Base-by-base conservation (phyloP, 495 filamentous ascomycete species). In the Lasiosphaeria miniovina region DNA sequence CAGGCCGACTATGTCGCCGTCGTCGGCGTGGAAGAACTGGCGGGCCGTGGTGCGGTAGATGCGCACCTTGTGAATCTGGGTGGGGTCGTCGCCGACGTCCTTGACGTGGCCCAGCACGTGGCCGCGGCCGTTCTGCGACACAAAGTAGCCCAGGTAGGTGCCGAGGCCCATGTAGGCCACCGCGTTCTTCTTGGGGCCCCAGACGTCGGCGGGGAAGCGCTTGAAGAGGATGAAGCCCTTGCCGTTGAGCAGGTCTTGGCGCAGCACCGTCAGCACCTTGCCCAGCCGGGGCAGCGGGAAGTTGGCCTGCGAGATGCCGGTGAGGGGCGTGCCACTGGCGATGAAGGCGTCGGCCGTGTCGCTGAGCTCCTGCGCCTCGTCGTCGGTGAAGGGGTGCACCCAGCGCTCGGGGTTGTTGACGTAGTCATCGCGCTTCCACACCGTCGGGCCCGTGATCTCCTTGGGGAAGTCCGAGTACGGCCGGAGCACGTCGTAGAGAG, bases 211-310 rank as follows among this genome's bases (percentile, higher is more conserved):
- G 6, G 91, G 91, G 61, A 96, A 84, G 35, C 86, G 85, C 73
- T 92, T 93, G 74, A 94, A 92, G n/a, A 95, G 78, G 61, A 90
- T 88, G 74, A 96, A 96, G 4, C 91, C 91, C 68, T 90, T 93
- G 58, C 90, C 91, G 73, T 94, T 84, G 48, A 95, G 70, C 3
- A 95, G 76, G 61, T 93, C 89, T 7, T 83, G 75, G 36, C 88
- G 84, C 38, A 93, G 77, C 6, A 66, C 71, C 5, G 64, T 67
- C 7, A 94, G 75, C 24, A 84, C 80, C 3, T 60, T 63, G 36
- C 76, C 70, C 17, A 95, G 80, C 9, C 72, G 82, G 4, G 89
- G 85, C 10, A 95, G 82, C 7, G 74, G 78, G 75, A 95, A 91
- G 67, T 77, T 82, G 49, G 81, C 78, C 77, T 91, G 86, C 38